Base-by-base conservation (phyloP, 2,329 filamentous ascomycete genomes). In the Camptophora hylomeconis region DNA sequence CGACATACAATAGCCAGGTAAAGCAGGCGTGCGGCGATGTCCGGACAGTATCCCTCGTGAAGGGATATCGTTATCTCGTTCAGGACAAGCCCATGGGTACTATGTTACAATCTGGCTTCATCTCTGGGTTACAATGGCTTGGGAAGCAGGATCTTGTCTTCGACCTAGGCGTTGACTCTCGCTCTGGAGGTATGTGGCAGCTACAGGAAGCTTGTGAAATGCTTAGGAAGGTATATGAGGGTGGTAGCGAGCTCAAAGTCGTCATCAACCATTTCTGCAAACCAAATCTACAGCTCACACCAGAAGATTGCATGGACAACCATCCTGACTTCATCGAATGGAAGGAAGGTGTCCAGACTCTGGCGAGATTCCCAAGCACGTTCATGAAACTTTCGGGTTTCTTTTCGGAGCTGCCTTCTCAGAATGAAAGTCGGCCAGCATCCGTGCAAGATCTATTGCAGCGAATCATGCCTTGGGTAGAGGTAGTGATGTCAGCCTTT, bases 301-400 rank as follows among this genome's bases (percentile, higher is more conserved):
- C 40, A 4, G 11, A 16, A 1, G 36, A 41, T 24, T 31, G 33
- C 40, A 44, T 28, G 5, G 32, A 36, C 15, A 28, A 44, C n/a
- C 65, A 73, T 45, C 60, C 66, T 1, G 60, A 65, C 15, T 84
- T 79, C 51, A 53, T 67, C 32, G 67, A 69, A 31, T 92, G 82
- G 81, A 70, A 71, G 31, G 62, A 65, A 9, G 65, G 72, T 36
- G 72, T 92, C 47, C 69, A 69, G 44, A 62, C 67, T 6, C 72
- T 92, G 46, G 69, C 75, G 42, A 66, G 66, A 34, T 70, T 69
- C 49, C 57, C 63, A 26, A 67, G 63, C 28, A 73, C 76, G n/a
- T 92, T 79, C 59, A 80, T 94, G 69, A 93, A 94, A 60, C 68
- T 94, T n/a, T 87, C 80, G 0, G 87, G 87, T 5, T 71, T 67